Conservation (phyloP, 2,329 filamentous ascomycete genomes). For the Elsinoe necatrix region DNA sequence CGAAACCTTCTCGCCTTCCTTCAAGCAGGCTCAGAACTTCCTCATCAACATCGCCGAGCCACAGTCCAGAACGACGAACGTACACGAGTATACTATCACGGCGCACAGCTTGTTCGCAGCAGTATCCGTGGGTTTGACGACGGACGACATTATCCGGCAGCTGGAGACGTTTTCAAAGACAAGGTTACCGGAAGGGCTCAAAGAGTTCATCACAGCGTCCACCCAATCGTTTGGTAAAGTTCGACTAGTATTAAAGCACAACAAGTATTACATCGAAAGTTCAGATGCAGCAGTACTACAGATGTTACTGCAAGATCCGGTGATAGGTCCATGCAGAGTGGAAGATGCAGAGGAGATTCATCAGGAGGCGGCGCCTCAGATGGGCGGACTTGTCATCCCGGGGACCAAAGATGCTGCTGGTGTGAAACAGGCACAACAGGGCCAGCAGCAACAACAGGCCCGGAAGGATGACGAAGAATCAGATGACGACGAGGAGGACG, state of each 20-base stretch:
- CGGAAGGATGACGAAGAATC: conserved; percentile 43
- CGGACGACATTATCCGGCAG: conserved; percentile 80
- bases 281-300: conserved; percentile 80
- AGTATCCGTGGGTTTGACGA: conserved; percentile 85
- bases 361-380: conserved; percentile 73
- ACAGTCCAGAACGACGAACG: conserved; percentile 75
- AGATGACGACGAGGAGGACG: conserved; percentile 48
- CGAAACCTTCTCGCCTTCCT: conserved; percentile 86
- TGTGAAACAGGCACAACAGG: conserved; percentile 57
- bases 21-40: conserved; percentile 83
- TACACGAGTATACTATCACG: conserved; percentile 90
- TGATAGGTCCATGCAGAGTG: conserved; percentile 71
- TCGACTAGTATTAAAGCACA: conserved; percentile 88
- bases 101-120: conserved; percentile 91
- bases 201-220: conserved; percentile 69
- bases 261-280: conserved; percentile 88
- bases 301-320: conserved; percentile 71
- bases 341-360: conserved; percentile 66
- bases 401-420: conserved; percentile 90
- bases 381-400: conserved; percentile 81
- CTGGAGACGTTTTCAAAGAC: conserved; percentile 86
- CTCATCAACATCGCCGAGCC: conserved; percentile 94
- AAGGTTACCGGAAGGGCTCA: conserved; percentile 70
- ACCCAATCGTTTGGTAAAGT: conserved; percentile 92
- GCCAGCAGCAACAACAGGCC: conserved; percentile 32